Conservation (phyloP, 2,329 filamentous ascomycete genomes). For the Acarospora socialis region DNA sequence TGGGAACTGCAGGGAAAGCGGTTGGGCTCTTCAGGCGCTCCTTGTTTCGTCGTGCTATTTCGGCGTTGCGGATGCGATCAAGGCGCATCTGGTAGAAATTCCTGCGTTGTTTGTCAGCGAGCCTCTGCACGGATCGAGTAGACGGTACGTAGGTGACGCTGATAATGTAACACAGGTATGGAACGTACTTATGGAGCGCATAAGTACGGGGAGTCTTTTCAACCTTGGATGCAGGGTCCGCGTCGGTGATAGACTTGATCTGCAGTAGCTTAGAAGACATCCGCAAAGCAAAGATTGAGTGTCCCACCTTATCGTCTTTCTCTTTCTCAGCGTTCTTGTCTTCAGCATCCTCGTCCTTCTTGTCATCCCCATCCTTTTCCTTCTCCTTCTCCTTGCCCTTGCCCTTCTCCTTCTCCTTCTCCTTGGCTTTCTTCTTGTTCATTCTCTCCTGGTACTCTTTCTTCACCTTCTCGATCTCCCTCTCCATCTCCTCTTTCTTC, state of each 20-base stretch:
- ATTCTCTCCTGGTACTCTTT: constrained; percentile 68
- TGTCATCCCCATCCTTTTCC: constrained; percentile 31
- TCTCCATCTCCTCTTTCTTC: constrained; percentile 25
- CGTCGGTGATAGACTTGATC: constrained; percentile 35
- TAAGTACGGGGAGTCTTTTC: constrained; percentile 70
- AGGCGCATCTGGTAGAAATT: constrained; percentile 77
- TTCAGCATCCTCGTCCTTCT: constrained; percentile 29
- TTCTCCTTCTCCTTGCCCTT: constrained; percentile 35
- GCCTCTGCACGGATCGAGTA: constrained; percentile 4
- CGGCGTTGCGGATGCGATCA: constrained; percentile 62
- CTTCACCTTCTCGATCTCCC: constrained; percentile 49
- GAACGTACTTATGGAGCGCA: constrained; percentile 58
- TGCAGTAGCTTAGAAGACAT: constrained; percentile 12
- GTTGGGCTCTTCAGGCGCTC: constrained; percentile 66
- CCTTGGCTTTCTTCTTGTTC: constrained; percentile 51
- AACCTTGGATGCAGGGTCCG: constrained; percentile 24
- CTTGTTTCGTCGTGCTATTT: constrained; percentile 64
- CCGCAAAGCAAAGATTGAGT: constrained; percentile 3
- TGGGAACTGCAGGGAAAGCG: constrained; percentile 76
- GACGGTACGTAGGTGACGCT: constrained; percentile 1
- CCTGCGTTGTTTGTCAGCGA: constrained; percentile 32
- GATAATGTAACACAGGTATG: constrained; percentile 1
- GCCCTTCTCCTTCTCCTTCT: constrained; percentile 35
- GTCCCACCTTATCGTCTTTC: constrained; percentile 39
- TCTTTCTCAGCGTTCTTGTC: constrained; percentile 29